Evolutionary conservation across 2,329 filamentous ascomycete species (phyloP).

Genomic region (Atkinsonella texensis): DNA sequence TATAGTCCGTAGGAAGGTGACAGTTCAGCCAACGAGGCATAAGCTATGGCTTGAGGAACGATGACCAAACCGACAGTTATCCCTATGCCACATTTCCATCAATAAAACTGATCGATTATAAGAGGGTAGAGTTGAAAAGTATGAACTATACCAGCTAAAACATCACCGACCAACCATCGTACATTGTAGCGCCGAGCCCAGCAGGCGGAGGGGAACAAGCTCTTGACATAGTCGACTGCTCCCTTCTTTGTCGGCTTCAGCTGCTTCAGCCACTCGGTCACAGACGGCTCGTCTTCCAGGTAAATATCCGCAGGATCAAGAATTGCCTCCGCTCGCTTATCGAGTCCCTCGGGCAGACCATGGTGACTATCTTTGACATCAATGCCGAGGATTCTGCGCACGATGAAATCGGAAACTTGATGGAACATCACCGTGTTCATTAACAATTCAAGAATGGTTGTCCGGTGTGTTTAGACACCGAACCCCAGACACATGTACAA

Average conservation of each 20-base stretch:
- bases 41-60: constrained; percentile 71
- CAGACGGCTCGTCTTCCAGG: constrained; percentile 56
- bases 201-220: constrained; percentile 50
- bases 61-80: constrained; percentile 53
- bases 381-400: constrained; percentile 19
- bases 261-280: constrained; percentile 47
- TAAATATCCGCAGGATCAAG: constrained; percentile 19
- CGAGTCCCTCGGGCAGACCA: constrained; percentile 15
- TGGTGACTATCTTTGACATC: constrained; percentile 17
- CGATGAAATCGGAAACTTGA: constrained; percentile 11
- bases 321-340: constrained; percentile 13
- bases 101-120: no score
- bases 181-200: constrained; percentile 64
- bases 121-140: no score
- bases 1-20: constrained; percentile 62
- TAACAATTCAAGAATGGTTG: background rate
- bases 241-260: constrained; percentile 37
- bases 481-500: background rate
- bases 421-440: constrained; percentile 1
- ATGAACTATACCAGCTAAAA: constrained; percentile 50
- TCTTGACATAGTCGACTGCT: constrained; percentile 35
- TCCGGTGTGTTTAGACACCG: background rate
- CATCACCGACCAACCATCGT: constrained; percentile 60
- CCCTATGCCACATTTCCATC: constrained; percentile 10
- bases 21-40: constrained; percentile 59